Base-by-base conservation (phyloP, 2,329 filamentous ascomycete species). In the Ophiosphaerella narmari region DNA sequence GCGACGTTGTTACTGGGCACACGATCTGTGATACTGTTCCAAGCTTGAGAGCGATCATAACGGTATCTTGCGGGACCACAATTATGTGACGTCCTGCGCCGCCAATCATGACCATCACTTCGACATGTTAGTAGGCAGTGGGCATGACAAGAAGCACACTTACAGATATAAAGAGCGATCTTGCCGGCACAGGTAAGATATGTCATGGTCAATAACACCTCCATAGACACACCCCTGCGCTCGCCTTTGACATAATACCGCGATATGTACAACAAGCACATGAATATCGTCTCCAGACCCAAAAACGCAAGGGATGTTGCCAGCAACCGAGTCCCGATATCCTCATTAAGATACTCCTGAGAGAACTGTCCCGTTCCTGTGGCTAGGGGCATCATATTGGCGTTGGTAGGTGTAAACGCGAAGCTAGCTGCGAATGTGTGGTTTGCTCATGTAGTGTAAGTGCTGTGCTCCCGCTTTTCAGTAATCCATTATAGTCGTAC, bases 1-100 rank as follows among this genome's bases (percentile, higher is more conserved):
- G 26, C 21, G 56, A 60, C 4, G 60, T 63, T 12, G 60, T 62
- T n/a, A 63, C 43, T 4, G 62, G 62, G 21, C 60, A 65, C 29
- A 62, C 45, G 26, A 65, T 52, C 42, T 62, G 60, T 6, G 54
- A 26, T 1, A 43, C 52, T 0, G 46, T 48, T 24, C 48, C 45
- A 7, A 65, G 48, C 26, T 63, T 58, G 6, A 65, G 49, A 3
- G 50, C 39, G 7, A 35, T 54, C 1, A n/a, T 16, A 29, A 59
- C 42, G 3, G 50, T 54, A 5, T 36, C 5, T 16, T 21, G 35
- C 12, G 39, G 9, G 16, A 62, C 49, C 1, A 57, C 31, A 2
- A 23, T 16, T 7, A 48, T 37, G 38, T 65, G 62, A 16, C 43
- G 50, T 8, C 62, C 62, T 40, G 54, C 46, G 14, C 62, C 62